Evolutionary conservation across 805 yeast species (phyloP).

Genomic region (Saccharomycopsis sp.): DNA sequence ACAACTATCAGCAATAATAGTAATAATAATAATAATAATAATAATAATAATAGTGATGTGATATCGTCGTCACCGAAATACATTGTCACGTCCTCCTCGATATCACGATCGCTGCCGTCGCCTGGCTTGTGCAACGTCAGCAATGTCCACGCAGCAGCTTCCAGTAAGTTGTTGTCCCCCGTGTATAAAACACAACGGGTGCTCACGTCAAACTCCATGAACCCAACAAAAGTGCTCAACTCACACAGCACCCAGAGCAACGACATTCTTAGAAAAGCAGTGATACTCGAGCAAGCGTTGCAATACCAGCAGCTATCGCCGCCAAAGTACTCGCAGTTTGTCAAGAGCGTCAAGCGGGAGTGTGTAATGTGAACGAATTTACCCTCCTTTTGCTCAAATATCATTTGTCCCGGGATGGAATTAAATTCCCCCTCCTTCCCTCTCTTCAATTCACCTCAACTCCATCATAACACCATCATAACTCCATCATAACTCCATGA

Average conservation of each 20-base stretch:
- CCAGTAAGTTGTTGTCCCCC: too few species aligned
- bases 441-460: too few species aligned
- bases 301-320: not conserved
- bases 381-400: not conserved
- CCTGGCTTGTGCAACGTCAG: too few species aligned
- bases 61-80: not conserved
- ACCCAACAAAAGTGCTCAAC: constrained; percentile 10
- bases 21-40: not conserved
- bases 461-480: too few species aligned
- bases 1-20: constrained; percentile 1
- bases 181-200: too few species aligned
- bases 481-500: too few species aligned
- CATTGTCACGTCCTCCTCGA: not conserved
- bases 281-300: constrained; percentile 14
- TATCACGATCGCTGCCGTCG: too few species aligned
- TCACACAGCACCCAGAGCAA: constrained; percentile 2
- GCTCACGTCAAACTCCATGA: constrained; percentile 1
- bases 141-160: not conserved
- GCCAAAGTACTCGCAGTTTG: constrained; percentile 4
- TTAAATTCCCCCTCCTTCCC: too few species aligned
- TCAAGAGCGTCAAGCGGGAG: constrained; percentile 8
- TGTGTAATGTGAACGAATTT: not conserved
- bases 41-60: not conserved
- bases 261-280: constrained; percentile 14
- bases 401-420: not conserved